Base-by-base conservation (phyloP, 768 basidiomycete genomes). In the Suillus brevipes region DNA sequence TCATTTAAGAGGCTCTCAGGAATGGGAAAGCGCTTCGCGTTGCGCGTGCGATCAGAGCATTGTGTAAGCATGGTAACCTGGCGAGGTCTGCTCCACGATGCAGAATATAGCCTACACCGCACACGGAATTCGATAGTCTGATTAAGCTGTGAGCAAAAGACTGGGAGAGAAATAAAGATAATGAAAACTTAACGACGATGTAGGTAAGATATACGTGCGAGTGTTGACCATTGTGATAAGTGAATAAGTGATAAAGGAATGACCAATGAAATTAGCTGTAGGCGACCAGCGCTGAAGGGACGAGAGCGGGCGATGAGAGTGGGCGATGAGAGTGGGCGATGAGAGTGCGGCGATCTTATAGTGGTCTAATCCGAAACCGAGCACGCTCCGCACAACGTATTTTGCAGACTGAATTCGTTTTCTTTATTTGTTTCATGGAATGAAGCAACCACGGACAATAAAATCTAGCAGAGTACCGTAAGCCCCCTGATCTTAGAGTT, bases 1-100 rank as follows among this genome's bases (percentile, higher is more conserved):
- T 66, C 42, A 38, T 66, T 52, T 1, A 66, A 61, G 5, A 66
- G 52, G 23, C 59, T 60, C 23, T 66, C 52, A 3, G 59, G 36
- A 36, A 66, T 16, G 38, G 65, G 63, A 14, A 64, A 66, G 18
- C n/a, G 16, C 23, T 42, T n/a, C 0, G 36, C 59, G 1, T 4
- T 14, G 14, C 50, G 6, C 5, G 43, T 64, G 28, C 8, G 1
- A n/a, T 37, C n/a, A 6, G 58, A 13, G 7, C 63, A 64, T 6
- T 43, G 23, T 5, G 58, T 66, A 3, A 38, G 58, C 55, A 66
- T 50, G 6, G 20, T 60, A 3, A 56, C 59, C 49, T 64, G 65
- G 16, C 42, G 20, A 1, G 58, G 65, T 36, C 18, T 34, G 16
- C 34, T 42, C 58, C 57, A 60, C 20, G 25, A 20, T 18, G 42